Base-by-base conservation (phyloP, 1,139 yeast genomes). In the Yamadazyma friedrichii region DNA sequence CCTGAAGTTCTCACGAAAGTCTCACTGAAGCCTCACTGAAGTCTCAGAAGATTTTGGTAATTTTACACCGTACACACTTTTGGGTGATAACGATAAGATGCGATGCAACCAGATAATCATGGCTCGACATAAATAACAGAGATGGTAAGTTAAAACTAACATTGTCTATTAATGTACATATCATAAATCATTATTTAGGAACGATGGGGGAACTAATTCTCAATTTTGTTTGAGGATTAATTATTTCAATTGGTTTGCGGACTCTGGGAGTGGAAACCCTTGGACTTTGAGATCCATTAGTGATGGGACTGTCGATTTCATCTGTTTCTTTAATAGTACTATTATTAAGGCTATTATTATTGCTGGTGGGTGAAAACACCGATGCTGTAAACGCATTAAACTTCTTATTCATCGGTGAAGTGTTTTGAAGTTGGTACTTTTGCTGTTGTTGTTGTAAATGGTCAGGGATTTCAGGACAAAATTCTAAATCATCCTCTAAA, bases 141-240 rank as follows among this genome's bases (percentile, higher is more conserved):
- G 35, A 32, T 6, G 15, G 35, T 17, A 22, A 16, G 9, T 9
- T 8, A 31, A 16, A 10, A 16, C 25, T 33, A n/a, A 33, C 35
- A 41, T 17, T 38, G 38, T 41, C 40, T 39, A 41, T 39, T 41
- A 38, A 33, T 37, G 25, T 38, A 41, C 42, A 40, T 35, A 24
- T 39, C 42, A 34, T 42, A 30, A 44, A 29, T 50, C 52, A 40
- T 48, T 49, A 48, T 37, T 48, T 50, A 8, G 51, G 33, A 36
- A 41, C 46, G 20, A 74, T 72, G 15, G 87, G 83, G 17, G 86
- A 79, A 4, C 72, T 72, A 25, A 84, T 78, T 54, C 84, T 73
- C 66, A 82, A 59, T 37, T 88, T 88, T 4, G 94, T 85, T 41
- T 76, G 79, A 8, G 95, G 95, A 58, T 86, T 84, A 46, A 87